phyloP scores from a whole-genome alignment of 106 monocot genomes.

The Allium sativum region DNA sequence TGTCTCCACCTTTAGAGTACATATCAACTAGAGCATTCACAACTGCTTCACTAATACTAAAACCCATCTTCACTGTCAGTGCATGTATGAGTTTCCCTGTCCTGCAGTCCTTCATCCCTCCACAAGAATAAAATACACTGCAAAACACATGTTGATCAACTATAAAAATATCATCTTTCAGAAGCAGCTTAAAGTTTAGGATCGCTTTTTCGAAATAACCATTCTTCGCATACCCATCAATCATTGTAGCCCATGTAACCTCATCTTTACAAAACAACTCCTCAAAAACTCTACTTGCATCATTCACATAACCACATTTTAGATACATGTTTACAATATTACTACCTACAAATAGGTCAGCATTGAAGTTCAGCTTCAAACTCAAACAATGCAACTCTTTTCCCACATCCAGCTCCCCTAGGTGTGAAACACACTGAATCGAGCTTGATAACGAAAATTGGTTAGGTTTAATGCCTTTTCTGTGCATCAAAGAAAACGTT shows the following conservation, averaged over 20 bases:
- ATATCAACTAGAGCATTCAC: slow-evolving; percentile 28
- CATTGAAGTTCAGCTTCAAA: slow-evolving; percentile 20
- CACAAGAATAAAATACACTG: slow-evolving; percentile 17
- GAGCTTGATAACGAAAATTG: slow-evolving; percentile 49
- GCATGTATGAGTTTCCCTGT: slow-evolving; percentile 22
- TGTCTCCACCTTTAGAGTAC: slow-evolving; percentile 39
- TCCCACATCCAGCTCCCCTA: slow-evolving; percentile 7
- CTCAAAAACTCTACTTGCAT: slow-evolving; percentile 26
- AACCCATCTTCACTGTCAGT: slow-evolving; percentile 17
- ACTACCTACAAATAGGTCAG: slow-evolving; percentile 45
- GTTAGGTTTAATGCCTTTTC: slow-evolving; percentile 17
- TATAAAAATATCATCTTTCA: neutral
- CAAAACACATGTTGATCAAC: slow-evolving; percentile 40
- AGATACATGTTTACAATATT: slow-evolving; percentile 46
- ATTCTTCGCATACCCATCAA: slow-evolving; percentile 44
- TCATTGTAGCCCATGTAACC: slow-evolving; percentile 44
- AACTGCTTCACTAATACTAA: slow-evolving; percentile 5
- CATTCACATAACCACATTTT: slow-evolving; percentile 18
- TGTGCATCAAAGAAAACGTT: slow-evolving; percentile 29
- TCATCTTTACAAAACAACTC: slow-evolving; percentile 32
- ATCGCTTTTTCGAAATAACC: slow-evolving; percentile 23
- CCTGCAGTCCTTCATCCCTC: slow-evolving; percentile 13
- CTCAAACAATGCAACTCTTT: slow-evolving; percentile 29
- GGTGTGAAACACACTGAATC: slow-evolving; percentile 12
- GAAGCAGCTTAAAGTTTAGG: slow-evolving; percentile 12